phyloP scores from a whole-genome alignment of 306 rosid genomes.

The Prunus mume region DNA sequence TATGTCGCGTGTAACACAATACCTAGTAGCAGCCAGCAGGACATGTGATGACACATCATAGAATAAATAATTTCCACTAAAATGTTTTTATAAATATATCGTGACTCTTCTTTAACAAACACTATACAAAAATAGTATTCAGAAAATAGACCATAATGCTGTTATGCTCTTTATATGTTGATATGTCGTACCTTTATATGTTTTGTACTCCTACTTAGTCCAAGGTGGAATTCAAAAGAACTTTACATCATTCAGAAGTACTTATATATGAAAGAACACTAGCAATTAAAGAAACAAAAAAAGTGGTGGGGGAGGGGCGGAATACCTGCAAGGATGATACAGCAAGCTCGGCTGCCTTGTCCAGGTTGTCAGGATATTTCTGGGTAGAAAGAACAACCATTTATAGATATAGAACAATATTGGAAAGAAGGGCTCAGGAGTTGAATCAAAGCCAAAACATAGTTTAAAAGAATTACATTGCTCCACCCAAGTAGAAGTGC shows the following conservation, averaged over 20 bases:
- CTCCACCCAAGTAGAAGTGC: constrained; percentile 95
- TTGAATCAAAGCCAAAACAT: constrained; percentile 8
- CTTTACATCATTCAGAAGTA: not conserved
- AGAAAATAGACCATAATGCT: not conserved
- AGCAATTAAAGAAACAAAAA: not conserved
- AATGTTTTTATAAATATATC: not conserved
- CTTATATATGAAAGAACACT: not conserved
- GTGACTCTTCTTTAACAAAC: not conserved
- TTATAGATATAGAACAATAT: constrained; percentile 12
- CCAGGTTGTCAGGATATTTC: constrained; percentile 73
- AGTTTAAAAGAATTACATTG: constrained; percentile 57
- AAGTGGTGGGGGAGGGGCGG: not conserved
- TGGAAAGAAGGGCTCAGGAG: constrained; percentile 9
- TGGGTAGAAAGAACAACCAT: constrained; percentile 26
- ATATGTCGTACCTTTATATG: not conserved
- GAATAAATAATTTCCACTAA: not conserved
- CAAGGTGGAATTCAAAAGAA: not conserved
- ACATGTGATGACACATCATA: not conserved
- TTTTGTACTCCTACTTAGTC: not conserved
- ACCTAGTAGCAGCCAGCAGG: not conserved
- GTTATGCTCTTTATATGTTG: not conserved
- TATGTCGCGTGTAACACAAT: not conserved
- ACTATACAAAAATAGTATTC: not conserved
- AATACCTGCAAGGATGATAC: constrained; percentile 84
- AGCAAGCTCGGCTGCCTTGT: constrained; percentile 79